phyloP scores from a whole-genome alignment of 192 early-diverging fungal genomes.

The Coemansia reversa region DNA sequence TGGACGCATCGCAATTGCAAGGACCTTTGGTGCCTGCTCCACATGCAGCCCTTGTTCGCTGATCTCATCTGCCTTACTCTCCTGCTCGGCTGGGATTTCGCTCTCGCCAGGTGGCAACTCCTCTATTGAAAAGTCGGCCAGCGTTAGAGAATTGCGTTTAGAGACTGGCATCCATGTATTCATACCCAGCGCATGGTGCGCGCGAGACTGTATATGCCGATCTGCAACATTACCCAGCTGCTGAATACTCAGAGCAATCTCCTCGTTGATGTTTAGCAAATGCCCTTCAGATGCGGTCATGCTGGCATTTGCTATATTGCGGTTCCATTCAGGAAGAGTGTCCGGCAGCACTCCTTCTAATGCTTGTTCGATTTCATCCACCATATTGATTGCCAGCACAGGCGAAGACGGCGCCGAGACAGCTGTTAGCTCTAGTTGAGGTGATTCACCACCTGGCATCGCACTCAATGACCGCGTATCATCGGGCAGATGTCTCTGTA shows the following conservation, averaged over 20 bases:
- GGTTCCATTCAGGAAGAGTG: slow-evolving; percentile 32
- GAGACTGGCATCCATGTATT: slow-evolving; percentile 30
- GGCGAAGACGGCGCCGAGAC: slow-evolving; percentile 12
- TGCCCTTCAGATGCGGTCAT: slow-evolving; percentile 30
- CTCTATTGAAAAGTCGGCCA: slow-evolving; percentile 39
- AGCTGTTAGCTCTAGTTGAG: slow-evolving; percentile 1
- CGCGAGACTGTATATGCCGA: slow-evolving; percentile 28
- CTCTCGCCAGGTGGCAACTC: slow-evolving; percentile 5
- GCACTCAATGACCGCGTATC: not conserved
- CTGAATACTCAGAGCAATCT: slow-evolving; percentile 23
- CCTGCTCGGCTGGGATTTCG: not conserved
- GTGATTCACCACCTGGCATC: not conserved
- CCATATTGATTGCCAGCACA: not conserved
- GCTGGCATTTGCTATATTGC: slow-evolving; percentile 10
- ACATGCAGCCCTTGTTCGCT: not conserved
- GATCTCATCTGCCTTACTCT: not conserved
- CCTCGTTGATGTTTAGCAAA: slow-evolving; percentile 30
- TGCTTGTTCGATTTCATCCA: not conserved
- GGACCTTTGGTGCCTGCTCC: slow-evolving; percentile 3
- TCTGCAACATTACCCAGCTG: slow-evolving; percentile 16
- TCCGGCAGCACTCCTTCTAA: slow-evolving; percentile 30
- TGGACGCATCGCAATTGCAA: slow-evolving; percentile 8
- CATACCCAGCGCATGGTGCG: slow-evolving; percentile 32
- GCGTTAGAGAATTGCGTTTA: slow-evolving; percentile 34
- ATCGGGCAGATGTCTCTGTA: not conserved